Percentiles rank a stretch among this genome's conserved stretches.
Evolutionary conservation across 129 eudicot species (phyloP).

Genomic region (Helichrysum umbraculigerum): DNA sequence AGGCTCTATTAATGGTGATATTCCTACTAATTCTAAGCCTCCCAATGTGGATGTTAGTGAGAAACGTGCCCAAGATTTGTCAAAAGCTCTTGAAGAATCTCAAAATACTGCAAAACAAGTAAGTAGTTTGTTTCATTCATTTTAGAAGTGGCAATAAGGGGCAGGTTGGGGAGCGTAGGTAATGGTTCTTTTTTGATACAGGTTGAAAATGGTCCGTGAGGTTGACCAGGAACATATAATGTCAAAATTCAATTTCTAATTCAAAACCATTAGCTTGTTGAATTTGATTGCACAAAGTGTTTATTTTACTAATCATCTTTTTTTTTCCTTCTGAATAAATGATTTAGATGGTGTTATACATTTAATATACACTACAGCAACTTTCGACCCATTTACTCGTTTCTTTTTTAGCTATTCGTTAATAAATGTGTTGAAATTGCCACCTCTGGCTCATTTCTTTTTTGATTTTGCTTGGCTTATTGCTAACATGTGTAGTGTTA

Average conservation of each 20-base stretch:
- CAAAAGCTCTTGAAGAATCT: conserved; percentile 88
- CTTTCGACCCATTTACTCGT: background rate
- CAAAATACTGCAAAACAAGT: conserved; percentile 64
- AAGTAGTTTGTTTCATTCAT: conserved; percentile 25
- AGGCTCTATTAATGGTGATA: conserved; percentile 57
- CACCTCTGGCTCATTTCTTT: background rate
- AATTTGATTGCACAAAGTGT: background rate
- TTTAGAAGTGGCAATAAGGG: background rate
- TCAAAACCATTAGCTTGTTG: background rate
- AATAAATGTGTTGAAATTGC: background rate
- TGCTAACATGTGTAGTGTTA: background rate
- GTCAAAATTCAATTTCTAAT: no score
- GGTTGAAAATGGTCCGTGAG: background rate
- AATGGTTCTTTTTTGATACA: background rate
- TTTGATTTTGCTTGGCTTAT: background rate
- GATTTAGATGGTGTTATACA: no score
- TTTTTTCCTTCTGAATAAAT: no score
- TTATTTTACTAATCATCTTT: no score
- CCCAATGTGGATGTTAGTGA: conserved; percentile 58
- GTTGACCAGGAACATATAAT: background rate
- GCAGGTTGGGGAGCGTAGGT: background rate
- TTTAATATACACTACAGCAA: background rate
- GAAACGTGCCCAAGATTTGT: conserved; percentile 72
- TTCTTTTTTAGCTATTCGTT: background rate
- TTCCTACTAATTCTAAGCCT: conserved; percentile 49